Evolutionary conservation across 768 basidiomycete species (phyloP), one percentile per base, ranked within the genome.

Genomic region (Sporobolomyces phaffii): DNA sequence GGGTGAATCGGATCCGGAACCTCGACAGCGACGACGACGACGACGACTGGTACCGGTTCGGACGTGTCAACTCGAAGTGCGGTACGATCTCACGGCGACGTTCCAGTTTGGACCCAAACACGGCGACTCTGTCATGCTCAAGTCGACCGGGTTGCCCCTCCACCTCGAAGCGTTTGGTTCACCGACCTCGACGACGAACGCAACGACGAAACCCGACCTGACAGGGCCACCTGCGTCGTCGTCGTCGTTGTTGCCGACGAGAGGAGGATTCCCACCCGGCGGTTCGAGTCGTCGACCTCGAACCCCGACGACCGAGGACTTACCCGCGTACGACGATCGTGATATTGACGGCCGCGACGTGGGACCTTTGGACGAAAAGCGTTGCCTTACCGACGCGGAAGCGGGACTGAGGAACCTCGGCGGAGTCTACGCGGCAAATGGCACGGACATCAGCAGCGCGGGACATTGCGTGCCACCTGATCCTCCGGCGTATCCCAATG

Each of bases 71-170:
- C 34, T 56, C 26, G 54, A 41, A 43, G 15, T 41, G 9, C 20
- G 38, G 38, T 56, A 56, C 54, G 54, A 56, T 29, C 28, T 56
- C 3, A 56, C 54, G 2, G 24, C 54, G 18, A 56, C 54, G n/a
- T 41, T 56, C 26, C 54, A 43, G 24, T 56, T 56, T 17, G 54
- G 54, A 28, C 5, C 22, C 5, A 26, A 41, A 43, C 28, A 5
- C 54, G 26, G 28, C 9, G 41, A 38, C 2, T 20, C 5, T 8
- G 28, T 56, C 22, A 41, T 31, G 54, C 54, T 56, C 40, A 56
- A 43, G 43, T 56, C 54, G 38, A 56, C 54, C 14, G 43, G 43
- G 17, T 24, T 56, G 9, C 54, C 54, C 3, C 24, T 56, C 26
- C 26, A 56, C 18, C 28, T 56, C 38, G 40, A 56, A 43, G 50